Conservation (phyloP, 2,329 filamentous ascomycete species). For the Hypoxylon sp. region DNA sequence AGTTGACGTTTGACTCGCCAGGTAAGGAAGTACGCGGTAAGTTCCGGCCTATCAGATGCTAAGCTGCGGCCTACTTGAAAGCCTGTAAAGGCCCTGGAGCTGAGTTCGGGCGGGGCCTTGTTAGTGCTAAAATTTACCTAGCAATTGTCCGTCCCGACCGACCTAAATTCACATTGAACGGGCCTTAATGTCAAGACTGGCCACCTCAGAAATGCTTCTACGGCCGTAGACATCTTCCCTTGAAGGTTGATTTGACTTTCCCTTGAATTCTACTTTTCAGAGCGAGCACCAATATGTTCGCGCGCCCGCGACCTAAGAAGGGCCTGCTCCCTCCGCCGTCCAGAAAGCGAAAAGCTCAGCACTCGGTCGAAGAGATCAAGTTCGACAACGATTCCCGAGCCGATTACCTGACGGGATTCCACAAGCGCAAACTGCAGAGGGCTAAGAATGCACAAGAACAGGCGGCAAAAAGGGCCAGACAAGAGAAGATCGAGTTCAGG, state of each 20-base stretch:
- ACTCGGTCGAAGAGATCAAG: constrained; percentile 79
- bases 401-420: constrained; percentile 94
- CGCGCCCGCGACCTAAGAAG: constrained; percentile 70
- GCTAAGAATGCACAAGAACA: constrained; percentile 87
- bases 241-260: background rate
- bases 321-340: constrained; percentile 65
- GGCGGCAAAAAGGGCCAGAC: constrained; percentile 78
- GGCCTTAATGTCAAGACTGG: background rate
- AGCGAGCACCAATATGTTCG: constrained; percentile 57
- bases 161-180: background rate
- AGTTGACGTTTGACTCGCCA: constrained; percentile 22
- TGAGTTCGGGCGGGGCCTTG: constrained; percentile 9
- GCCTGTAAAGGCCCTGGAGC: constrained; percentile 17
- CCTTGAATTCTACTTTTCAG: background rate
- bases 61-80: constrained; percentile 19
- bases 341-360: constrained; percentile 74
- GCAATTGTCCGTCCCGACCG: constrained; percentile 3
- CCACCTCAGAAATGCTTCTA: background rate
- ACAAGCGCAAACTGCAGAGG: constrained; percentile 91
- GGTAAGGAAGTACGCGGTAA: constrained; percentile 26
- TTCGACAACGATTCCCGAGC: constrained; percentile 85
- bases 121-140: constrained; percentile 9
- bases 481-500: constrained; percentile 79
- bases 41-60: constrained; percentile 31
- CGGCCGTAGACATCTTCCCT: background rate